Conservation (phyloP, 1,139 yeast genomes). For the Suhomyces coccinellae region DNA sequence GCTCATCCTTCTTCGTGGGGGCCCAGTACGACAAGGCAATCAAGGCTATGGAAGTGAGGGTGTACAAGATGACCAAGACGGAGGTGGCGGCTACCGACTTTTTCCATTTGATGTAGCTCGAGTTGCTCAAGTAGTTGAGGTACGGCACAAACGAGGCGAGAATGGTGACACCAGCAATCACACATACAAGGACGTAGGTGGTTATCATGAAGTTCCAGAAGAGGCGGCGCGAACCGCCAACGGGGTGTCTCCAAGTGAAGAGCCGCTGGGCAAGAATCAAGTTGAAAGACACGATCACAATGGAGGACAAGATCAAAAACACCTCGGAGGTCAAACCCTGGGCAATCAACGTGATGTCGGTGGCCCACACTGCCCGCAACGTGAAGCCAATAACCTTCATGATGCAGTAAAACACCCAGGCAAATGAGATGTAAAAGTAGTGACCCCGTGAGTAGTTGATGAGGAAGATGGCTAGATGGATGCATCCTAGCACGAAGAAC, state of each 20-base stretch:
- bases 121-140: slow-evolving; percentile 51
- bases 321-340: slow-evolving; percentile 63
- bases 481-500: slow-evolving; percentile 49
- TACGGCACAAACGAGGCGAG: slow-evolving; percentile 68
- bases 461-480: slow-evolving; percentile 52
- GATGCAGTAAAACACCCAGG: slow-evolving; percentile 53
- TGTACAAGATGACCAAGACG: slow-evolving; percentile 57
- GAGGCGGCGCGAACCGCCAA: slow-evolving; percentile 57
- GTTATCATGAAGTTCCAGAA: slow-evolving; percentile 57
- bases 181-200: slow-evolving; percentile 55
- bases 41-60: slow-evolving; percentile 53
- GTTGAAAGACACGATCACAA: slow-evolving; percentile 56
- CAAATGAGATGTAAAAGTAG: slow-evolving; percentile 57
- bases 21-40: slow-evolving; percentile 54
- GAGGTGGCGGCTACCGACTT: slow-evolving; percentile 61
- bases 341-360: slow-evolving; percentile 43
- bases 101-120: slow-evolving; percentile 50
- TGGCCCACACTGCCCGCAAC: slow-evolving; percentile 60
- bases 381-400: slow-evolving; percentile 62
- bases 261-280: slow-evolving; percentile 73
- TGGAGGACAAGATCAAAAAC: slow-evolving; percentile 56
- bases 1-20: slow-evolving; percentile 57
- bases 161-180: slow-evolving; percentile 65
- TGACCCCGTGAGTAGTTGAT: slow-evolving; percentile 62
- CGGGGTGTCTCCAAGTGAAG: slow-evolving; percentile 83